Evolutionary conservation across 148 eudicot genomes (phyloP).

Genomic region (Nyssa sinensis): DNA sequence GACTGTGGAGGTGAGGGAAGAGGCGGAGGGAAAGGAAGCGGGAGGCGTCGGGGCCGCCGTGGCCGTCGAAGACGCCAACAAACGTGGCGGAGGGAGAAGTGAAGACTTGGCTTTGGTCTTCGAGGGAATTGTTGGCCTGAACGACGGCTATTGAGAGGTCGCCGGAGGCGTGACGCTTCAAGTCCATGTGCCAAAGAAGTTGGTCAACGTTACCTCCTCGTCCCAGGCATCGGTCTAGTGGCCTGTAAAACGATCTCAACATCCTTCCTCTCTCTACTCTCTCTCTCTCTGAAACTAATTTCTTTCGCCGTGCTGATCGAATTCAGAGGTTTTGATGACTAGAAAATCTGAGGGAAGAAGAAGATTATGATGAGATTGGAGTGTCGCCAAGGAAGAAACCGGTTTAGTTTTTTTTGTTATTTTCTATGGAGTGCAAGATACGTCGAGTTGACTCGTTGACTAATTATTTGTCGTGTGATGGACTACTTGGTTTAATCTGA

Average conservation of each 20-base stretch:
- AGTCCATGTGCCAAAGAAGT: conserved; percentile 53
- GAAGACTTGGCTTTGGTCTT: conserved; percentile 59
- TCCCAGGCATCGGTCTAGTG: conserved; percentile 22
- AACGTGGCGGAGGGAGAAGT: conserved; percentile 52
- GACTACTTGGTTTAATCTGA: no score
- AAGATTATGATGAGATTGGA: no score
- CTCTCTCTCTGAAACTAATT: background rate
- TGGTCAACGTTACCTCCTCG: conserved; percentile 16
- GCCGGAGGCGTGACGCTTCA: conserved; percentile 55
- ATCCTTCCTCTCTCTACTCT: conserved; percentile 1
- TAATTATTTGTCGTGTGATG: no score
- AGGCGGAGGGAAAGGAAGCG: conserved; percentile 43
- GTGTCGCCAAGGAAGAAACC: no score
- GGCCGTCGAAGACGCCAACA: conserved; percentile 69
- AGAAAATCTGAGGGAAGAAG: no score
- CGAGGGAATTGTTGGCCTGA: conserved; percentile 54
- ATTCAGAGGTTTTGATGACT: no score
- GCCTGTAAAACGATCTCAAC: conserved; percentile 13
- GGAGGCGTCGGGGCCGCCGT: conserved; percentile 66
- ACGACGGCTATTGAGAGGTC: conserved; percentile 65
- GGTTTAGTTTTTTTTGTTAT: no score
- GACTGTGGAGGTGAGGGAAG: conserved; percentile 44
- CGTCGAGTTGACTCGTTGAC: no score
- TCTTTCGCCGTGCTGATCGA: no score
- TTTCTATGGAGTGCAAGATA: no score